phyloP scores from a whole-genome alignment of 2,329 filamentous ascomycete genomes.

The Colletotrichum viniferum region DNA sequence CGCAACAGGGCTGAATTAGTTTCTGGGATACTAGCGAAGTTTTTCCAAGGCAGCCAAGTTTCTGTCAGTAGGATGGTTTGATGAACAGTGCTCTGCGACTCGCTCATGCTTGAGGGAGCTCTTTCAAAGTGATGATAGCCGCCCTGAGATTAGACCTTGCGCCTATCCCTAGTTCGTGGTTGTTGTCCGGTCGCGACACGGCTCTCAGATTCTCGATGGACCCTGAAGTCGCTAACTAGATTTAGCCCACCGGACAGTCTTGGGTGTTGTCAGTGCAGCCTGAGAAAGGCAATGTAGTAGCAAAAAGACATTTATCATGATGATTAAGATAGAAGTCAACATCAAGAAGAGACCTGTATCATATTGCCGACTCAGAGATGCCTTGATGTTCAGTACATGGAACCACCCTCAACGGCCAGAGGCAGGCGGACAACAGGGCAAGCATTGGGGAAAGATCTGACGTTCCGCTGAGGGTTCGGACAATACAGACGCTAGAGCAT shows the following conservation, averaged over 20 bases:
- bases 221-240: neutral
- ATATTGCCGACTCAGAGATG: neutral
- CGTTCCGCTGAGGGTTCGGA: neutral
- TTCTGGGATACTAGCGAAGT: neutral
- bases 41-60: neutral
- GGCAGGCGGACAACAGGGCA: neutral
- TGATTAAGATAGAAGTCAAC: neutral
- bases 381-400: neutral
- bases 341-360: neutral
- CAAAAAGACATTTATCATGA: neutral
- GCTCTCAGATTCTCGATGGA: neutral
- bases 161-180: neutral
- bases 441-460: neutral
- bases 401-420: neutral
- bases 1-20: neutral
- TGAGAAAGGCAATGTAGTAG: neutral
- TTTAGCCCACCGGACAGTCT: neutral
- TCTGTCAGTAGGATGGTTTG: neutral
- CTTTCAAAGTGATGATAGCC: neutral
- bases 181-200: neutral
- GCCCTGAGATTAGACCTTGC: neutral
- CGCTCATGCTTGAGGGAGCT: neutral
- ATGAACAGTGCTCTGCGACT: neutral
- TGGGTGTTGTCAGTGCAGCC: neutral
- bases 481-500: slow-evolving; percentile 5